Evolutionary conservation across 768 basidiomycete species (phyloP).

Genomic region (Gautieria morchelliformis): DNA sequence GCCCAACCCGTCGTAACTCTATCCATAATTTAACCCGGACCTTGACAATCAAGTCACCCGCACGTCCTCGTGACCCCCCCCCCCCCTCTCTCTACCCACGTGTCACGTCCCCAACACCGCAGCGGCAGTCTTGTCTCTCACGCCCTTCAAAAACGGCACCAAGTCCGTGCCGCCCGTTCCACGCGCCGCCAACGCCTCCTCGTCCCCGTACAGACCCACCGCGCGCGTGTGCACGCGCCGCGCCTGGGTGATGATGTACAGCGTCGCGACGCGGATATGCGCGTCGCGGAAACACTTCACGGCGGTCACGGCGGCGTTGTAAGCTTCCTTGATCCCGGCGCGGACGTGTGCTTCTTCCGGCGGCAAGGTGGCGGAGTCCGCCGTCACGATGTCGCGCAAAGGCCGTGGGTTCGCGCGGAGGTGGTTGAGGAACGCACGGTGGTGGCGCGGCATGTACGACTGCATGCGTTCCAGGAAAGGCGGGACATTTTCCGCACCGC

Average conservation of each 20-base stretch:
- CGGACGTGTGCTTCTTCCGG: slow-evolving; percentile 7
- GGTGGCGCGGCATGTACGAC: slow-evolving; percentile 73
- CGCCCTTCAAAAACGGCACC: slow-evolving; percentile 64
- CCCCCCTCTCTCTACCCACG: too few relatives aligned
- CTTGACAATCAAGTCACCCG: too few relatives aligned
- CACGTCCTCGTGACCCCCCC: too few relatives aligned
- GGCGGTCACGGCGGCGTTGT: slow-evolving; percentile 53
- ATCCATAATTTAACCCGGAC: too few relatives aligned
- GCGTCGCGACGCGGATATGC: slow-evolving; percentile 65
- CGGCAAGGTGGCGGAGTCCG: not conserved
- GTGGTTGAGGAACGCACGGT: slow-evolving; percentile 68
- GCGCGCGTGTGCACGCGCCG: slow-evolving; percentile 17
- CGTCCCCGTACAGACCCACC: not conserved
- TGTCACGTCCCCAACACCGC: slow-evolving; percentile 19
- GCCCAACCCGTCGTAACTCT: too few relatives aligned
- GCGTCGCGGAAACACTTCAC: slow-evolving; percentile 67
- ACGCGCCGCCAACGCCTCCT: slow-evolving; percentile 26
- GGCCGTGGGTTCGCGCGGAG: slow-evolving; percentile 51
- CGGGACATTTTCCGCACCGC: slow-evolving; percentile 3
- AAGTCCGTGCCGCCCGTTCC: slow-evolving; percentile 79
- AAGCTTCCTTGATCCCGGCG: slow-evolving; percentile 37
- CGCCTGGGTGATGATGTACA: slow-evolving; percentile 72
- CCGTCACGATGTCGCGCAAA: slow-evolving; percentile 44
- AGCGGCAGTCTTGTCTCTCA: slow-evolving; percentile 55
- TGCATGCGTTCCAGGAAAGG: slow-evolving; percentile 67